Evolutionary conservation across 2,329 filamentous ascomycete genomes (phyloP), one percentile per base, ranked within the genome.

Genomic region (Neofusicoccum kwambonambiense): DNA sequence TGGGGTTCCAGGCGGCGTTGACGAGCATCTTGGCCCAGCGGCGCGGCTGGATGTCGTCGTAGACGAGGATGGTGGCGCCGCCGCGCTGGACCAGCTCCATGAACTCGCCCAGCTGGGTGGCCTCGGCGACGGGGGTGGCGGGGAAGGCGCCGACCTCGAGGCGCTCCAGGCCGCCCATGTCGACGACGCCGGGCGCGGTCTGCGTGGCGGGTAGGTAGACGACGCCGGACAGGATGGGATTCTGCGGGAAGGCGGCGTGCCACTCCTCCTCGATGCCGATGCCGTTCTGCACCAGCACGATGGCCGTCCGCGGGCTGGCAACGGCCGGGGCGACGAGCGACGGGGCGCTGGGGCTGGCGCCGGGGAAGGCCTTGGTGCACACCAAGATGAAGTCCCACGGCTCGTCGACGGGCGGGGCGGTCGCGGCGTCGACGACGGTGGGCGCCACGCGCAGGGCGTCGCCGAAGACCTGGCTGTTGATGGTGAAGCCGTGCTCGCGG

Each of bases 251-350:
- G 0, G 74, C 73, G 0, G 71, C 68, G 0, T 74, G 69, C 60
- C 86, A 87, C 15, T 84, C 81, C 9, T 83, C 79, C 70, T 89
- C 87, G 66, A 88, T 87, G 0, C 79, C 81, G 42, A 89, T 83
- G 0, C 87, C 87, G 68, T 89, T 89, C 67, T 89, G 86, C 15
- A 87, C 80, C 0, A 89, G 80, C 7, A 86, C 84, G 45, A 89
- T 83, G 0, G 82, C 80, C 0, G 85, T 87, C 54, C 76, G 70
- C 11, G 68, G 68, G 9, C 72, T 70, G 1, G 71, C 72, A 2
- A 83, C 73, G 3, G 76, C 81, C 0, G 79, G 76, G 5, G 69
- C 69, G 52, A 84, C 78, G 22, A 76, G 67, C 4, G 77, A 70
- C 13, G 76, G 75, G 2, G 71, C 72, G 4, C 69, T 72, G 47